A percentile compares a stretch with the other conserved stretches of the same genome.
phyloP scores from a whole-genome alignment of 2,329 filamentous ascomycete genomes.

The Claviceps cyperi region DNA sequence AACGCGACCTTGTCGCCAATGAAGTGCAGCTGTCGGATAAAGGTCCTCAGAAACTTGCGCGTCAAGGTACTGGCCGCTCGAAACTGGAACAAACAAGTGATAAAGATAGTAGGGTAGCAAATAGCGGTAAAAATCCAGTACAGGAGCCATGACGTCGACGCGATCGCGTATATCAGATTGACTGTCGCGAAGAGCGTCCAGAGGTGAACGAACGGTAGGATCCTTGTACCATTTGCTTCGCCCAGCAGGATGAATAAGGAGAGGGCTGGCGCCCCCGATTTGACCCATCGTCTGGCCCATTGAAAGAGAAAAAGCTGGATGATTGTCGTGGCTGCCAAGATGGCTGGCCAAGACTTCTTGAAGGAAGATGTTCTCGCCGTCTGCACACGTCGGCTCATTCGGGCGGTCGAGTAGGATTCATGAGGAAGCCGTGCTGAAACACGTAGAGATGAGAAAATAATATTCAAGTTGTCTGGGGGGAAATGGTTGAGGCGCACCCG shows the following conservation, averaged over 20 bases:
- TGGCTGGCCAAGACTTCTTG: not conserved
- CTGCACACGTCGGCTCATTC: not conserved
- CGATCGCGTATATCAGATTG: conserved; percentile 3
- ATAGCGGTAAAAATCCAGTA: conserved; percentile 2
- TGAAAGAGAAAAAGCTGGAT: not conserved
- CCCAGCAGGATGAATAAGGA: conserved; percentile 2
- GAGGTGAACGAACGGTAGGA: conserved; percentile 1
- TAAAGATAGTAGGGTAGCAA: conserved; percentile 3
- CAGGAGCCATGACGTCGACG: conserved; percentile 5
- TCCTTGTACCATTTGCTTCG: not conserved
- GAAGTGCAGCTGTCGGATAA: conserved; percentile 4
- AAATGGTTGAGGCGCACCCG: not conserved
- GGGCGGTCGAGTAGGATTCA: not conserved
- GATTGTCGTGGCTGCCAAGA: conserved; percentile 1
- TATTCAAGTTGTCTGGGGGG: not conserved
- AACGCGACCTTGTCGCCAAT: conserved; percentile 5
- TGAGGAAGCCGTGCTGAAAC: not conserved
- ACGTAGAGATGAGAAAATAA: not conserved
- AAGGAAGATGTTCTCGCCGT: not conserved
- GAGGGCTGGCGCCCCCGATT: conserved; percentile 1
- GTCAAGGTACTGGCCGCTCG: not conserved
- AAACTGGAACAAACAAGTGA: conserved; percentile 3
- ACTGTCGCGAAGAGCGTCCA: conserved; percentile 4
- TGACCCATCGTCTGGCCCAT: conserved; percentile 4
- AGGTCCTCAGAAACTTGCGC: conserved; percentile 1